Evolutionary conservation across 2,329 filamentous ascomycete genomes (phyloP).

Genomic region (Cadophora sp.): DNA sequence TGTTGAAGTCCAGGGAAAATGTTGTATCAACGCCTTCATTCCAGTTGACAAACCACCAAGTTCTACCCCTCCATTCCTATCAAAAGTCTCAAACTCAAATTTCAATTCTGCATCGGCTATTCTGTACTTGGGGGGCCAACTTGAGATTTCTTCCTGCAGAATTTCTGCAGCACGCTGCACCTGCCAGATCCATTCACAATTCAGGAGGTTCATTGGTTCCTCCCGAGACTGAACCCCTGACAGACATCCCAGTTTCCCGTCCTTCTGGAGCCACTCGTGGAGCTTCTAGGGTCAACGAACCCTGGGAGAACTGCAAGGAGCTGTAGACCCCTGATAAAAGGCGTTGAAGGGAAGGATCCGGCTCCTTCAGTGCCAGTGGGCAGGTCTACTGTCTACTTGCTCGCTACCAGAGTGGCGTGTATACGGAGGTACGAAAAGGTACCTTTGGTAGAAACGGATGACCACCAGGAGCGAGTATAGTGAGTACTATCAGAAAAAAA

Average conservation of each 20-base stretch:
- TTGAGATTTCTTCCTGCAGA: not conserved
- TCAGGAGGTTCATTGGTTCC: constrained; percentile 6
- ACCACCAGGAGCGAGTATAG: too few relatives aligned
- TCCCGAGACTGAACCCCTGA: constrained; percentile 2
- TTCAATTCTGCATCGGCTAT: not conserved
- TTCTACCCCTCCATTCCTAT: not conserved
- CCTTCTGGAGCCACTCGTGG: constrained; percentile 20
- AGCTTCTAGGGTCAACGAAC: constrained; percentile 11
- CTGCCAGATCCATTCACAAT: constrained; percentile 14
- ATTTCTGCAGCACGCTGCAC: not conserved
- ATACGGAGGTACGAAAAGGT: not conserved
- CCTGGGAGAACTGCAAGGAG: not conserved
- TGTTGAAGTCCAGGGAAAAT: not conserved
- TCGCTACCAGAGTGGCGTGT: constrained; percentile 6
- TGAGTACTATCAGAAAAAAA: not conserved
- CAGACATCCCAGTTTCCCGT: constrained; percentile 12
- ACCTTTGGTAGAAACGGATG: too few relatives aligned
- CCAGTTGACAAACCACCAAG: not conserved
- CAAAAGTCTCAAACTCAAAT: not conserved
- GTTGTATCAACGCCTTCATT: not conserved
- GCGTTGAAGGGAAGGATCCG: constrained; percentile 3
- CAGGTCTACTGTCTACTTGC: not conserved
- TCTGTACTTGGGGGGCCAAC: not conserved
- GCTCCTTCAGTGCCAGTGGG: not conserved
- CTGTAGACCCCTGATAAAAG: not conserved